Conservation (phyloP, 2,329 filamentous ascomycete species). For the Fonsecaea multimorphosa region DNA sequence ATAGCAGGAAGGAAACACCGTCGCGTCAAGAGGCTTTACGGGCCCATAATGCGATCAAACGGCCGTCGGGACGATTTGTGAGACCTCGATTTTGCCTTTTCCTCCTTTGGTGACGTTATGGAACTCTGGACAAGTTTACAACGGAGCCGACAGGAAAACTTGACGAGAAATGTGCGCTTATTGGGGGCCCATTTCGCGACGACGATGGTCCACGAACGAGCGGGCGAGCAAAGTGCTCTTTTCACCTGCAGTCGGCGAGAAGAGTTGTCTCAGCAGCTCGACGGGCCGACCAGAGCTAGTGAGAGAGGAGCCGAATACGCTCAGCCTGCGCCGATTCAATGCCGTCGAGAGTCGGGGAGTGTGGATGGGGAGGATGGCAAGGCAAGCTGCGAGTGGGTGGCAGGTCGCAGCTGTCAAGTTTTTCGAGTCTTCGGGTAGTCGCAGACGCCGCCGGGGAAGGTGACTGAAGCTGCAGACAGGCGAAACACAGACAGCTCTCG, state of each 20-base stretch:
- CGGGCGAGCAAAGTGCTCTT: not conserved
- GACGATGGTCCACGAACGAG: slow-evolving; percentile 3
- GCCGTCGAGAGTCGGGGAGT: slow-evolving; percentile 12
- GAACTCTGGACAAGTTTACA: slow-evolving; percentile 19
- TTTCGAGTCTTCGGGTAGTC: slow-evolving; percentile 34
- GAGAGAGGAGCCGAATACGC: slow-evolving; percentile 7
- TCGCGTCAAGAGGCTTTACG: slow-evolving; percentile 22
- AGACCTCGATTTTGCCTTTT: slow-evolving; percentile 4
- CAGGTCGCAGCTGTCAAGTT: slow-evolving; percentile 34
- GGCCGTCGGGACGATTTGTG: slow-evolving; percentile 22
- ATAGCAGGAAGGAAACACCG: slow-evolving; percentile 21
- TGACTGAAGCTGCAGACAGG: slow-evolving; percentile 24
- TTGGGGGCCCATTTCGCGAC: slow-evolving; percentile 26
- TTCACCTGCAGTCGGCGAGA: slow-evolving; percentile 1
- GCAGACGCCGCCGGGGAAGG: slow-evolving; percentile 28
- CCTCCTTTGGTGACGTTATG: not conserved
- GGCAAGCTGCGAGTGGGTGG: slow-evolving; percentile 14
- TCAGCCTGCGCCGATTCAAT: slow-evolving; percentile 17
- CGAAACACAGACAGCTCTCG: slow-evolving; percentile 16
- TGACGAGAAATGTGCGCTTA: not conserved
- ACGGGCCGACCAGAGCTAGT: not conserved
- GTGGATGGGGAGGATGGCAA: slow-evolving; percentile 14
- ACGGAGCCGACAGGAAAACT: slow-evolving; percentile 5
- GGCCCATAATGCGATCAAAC: slow-evolving; percentile 33
- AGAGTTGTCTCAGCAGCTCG: slow-evolving; percentile 10